These are phyloP conservation scores for Ajuga chamaepitys DNA, from an alignment of 257 asterid genomes.

Conservation along the genomic window DNA sequence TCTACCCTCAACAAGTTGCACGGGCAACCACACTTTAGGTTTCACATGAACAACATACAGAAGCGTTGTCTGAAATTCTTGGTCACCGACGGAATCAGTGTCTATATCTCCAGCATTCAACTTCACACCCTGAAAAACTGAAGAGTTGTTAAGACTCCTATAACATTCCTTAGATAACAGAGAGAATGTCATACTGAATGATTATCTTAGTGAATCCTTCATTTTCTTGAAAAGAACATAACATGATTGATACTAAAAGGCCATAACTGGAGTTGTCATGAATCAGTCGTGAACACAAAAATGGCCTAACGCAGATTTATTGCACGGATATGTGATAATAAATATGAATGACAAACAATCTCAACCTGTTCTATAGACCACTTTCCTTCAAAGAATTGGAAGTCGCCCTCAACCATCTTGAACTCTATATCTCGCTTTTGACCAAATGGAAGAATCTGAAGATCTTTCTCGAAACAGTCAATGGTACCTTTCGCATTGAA, in stretches of 20 bases:
- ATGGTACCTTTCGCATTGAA: slow-evolving; percentile 73
- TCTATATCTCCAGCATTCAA: slow-evolving; percentile 15
- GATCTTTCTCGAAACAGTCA: slow-evolving; percentile 77
- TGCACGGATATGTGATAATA: background rate
- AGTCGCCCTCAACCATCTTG: slow-evolving; percentile 89
- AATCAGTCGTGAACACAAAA: no score
- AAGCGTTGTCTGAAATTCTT: slow-evolving; percentile 47
- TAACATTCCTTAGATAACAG: background rate
- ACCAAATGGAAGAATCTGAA: slow-evolving; percentile 42
- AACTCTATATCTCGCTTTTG: slow-evolving; percentile 75
- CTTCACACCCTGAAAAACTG: slow-evolving; percentile 30
- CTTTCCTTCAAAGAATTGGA: slow-evolving; percentile 64
- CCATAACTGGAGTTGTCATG: background rate
- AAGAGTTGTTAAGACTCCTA: slow-evolving; percentile 5
- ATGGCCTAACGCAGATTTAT: slow-evolving; percentile 3
- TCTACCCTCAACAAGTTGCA: slow-evolving; percentile 66
- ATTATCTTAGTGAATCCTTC: background rate
- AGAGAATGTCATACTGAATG: background rate
- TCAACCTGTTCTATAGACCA: slow-evolving; percentile 84
- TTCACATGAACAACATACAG: slow-evolving; percentile 56
- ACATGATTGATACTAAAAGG: background rate
- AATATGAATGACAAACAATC: background rate
- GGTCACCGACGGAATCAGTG: slow-evolving; percentile 26
- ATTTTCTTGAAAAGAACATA: background rate
- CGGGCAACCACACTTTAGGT: slow-evolving; percentile 86